Conservation (phyloP, 1,139 yeast genomes). For the Geotrichum restrictum region DNA sequence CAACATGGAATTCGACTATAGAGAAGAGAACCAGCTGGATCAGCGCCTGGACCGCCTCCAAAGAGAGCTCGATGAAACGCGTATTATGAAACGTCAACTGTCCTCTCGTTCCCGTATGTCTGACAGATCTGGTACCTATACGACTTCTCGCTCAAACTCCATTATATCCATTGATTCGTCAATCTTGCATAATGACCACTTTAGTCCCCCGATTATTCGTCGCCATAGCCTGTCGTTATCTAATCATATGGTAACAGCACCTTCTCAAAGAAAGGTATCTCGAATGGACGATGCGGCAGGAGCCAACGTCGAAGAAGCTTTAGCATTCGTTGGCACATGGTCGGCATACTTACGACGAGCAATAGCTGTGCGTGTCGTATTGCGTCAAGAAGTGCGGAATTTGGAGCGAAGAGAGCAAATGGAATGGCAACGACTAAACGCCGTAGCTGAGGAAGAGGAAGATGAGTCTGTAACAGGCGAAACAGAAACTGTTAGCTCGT, state of each 20-base stretch:
- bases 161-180: background rate
- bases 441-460: slow-evolving; percentile 12
- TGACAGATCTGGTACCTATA: background rate
- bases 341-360: slow-evolving; percentile 36
- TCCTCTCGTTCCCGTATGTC: slow-evolving; percentile 3
- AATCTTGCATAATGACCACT: background rate
- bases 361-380: slow-evolving; percentile 35
- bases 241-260: slow-evolving; percentile 5
- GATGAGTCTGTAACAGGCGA: slow-evolving; percentile 11
- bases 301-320: slow-evolving; percentile 30
- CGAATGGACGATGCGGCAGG: slow-evolving; percentile 10
- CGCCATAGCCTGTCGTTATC: background rate
- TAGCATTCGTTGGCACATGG: slow-evolving; percentile 39
- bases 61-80: slow-evolving; percentile 15
- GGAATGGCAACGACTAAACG: slow-evolving; percentile 8
- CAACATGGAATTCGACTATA: slow-evolving; percentile 1
- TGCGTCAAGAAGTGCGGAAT: slow-evolving; percentile 32
- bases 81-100: slow-evolving; percentile 7
- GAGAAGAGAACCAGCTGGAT: background rate
- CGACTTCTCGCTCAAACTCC: background rate
- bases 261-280: slow-evolving; percentile 6
- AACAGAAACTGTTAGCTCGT: slow-evolving; percentile 15
- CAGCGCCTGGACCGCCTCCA: slow-evolving; percentile 17
- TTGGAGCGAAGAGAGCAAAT: slow-evolving; percentile 24
- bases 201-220: background rate